These are phyloP conservation scores for Trapa incisa DNA, from an alignment of 345 rosid genomes.

Conservation along the genomic window DNA sequence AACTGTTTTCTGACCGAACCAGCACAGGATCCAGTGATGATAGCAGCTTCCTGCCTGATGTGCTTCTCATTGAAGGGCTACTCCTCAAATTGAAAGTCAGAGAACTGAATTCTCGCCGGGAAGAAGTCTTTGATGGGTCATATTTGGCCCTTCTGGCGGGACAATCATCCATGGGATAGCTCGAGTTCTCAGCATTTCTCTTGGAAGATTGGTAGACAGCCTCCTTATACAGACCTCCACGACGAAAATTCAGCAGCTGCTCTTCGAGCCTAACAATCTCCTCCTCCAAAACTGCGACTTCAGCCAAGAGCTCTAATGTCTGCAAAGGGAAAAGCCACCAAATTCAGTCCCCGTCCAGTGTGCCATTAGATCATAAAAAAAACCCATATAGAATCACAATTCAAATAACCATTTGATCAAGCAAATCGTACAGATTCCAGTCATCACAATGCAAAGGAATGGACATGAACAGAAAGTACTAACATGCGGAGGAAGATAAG, in stretches of 20 bases:
- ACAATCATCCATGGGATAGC: conserved; percentile 28
- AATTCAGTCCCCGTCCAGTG: neutral
- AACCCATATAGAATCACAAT: too few species aligned
- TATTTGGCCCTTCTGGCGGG: conserved; percentile 45
- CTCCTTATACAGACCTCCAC: conserved; percentile 64
- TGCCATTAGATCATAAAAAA: neutral
- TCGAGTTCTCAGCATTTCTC: conserved; percentile 45
- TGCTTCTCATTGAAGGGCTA: conserved; percentile 48
- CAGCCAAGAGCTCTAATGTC: conserved; percentile 96
- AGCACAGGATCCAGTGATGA: conserved; percentile 21
- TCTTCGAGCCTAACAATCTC: conserved; percentile 97
- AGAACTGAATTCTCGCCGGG: conserved; percentile 42
- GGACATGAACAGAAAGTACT: neutral
- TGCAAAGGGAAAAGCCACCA: conserved; percentile 15
- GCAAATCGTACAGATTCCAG: too few species aligned
- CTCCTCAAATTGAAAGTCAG: conserved; percentile 22
- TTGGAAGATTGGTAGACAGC: conserved; percentile 59
- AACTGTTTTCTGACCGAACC: conserved; percentile 22
- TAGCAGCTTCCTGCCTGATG: conserved; percentile 54
- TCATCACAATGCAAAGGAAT: too few species aligned
- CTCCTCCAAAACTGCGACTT: conserved; percentile 96
- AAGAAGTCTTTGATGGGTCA: conserved; percentile 61
- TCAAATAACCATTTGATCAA: neutral
- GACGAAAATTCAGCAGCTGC: conserved; percentile 72
- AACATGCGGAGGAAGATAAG: conserved; percentile 83